Evolutionary conservation across 1,284 basidiomycete genomes (phyloP).

Genomic region (Xerocomus amazonicus): DNA sequence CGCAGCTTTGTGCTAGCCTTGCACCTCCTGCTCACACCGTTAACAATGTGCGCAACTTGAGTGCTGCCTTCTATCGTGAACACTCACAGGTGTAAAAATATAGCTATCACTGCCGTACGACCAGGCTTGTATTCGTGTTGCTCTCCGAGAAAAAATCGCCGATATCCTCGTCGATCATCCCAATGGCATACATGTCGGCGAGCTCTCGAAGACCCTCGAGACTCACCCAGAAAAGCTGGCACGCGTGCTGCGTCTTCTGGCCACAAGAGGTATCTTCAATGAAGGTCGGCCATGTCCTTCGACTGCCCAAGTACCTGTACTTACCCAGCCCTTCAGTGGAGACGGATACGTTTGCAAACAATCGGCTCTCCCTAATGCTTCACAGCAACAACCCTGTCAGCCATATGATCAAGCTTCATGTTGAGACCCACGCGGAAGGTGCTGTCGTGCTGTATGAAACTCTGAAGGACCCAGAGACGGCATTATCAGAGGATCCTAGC

Average conservation of each 20-base stretch:
- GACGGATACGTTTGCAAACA: constrained; percentile 33
- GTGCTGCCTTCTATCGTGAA: background rate
- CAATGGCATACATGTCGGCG: constrained; percentile 31
- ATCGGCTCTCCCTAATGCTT: constrained; percentile 26
- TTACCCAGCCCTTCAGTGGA: constrained; percentile 15
- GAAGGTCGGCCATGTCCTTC: constrained; percentile 28
- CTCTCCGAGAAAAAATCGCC: constrained; percentile 26
- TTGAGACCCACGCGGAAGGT: constrained; percentile 21
- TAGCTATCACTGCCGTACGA: constrained; percentile 28
- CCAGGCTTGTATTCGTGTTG: constrained; percentile 31
- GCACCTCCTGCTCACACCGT: constrained; percentile 28
- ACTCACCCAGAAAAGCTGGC: constrained; percentile 32
- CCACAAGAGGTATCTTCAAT: constrained; percentile 34
- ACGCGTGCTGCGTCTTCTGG: constrained; percentile 1
- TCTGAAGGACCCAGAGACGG: constrained; percentile 22
- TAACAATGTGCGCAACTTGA: constrained; percentile 17
- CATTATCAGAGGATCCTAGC: constrained; percentile 23
- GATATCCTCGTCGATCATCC: constrained; percentile 8
- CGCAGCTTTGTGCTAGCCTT: constrained; percentile 23
- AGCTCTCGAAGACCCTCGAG: constrained; percentile 23
- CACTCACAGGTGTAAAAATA: background rate
- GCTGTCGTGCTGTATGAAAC: constrained; percentile 28
- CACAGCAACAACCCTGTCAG: constrained; percentile 15
- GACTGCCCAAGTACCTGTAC: background rate
- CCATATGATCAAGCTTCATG: constrained; percentile 22